phyloP scores from a whole-genome alignment of 768 basidiomycete genomes.

The Rhizopogon vinicolor region DNA sequence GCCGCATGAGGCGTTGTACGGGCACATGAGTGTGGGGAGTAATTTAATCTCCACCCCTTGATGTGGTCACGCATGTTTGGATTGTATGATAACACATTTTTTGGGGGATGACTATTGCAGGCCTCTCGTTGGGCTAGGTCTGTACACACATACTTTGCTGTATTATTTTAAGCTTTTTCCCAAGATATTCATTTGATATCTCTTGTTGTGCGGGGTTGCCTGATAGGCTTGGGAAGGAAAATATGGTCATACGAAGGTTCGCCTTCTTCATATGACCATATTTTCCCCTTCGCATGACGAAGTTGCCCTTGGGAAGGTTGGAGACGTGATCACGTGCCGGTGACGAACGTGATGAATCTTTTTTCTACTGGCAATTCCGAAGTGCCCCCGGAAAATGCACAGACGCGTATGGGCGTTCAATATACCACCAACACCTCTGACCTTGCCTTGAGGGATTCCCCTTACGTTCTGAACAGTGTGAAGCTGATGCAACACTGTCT shows the following conservation, averaged over 20 bases:
- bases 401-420: neutral
- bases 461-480: neutral
- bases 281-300: no score
- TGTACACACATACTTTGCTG: neutral
- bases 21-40: conserved; percentile 15
- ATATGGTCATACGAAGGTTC: no score
- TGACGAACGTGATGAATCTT: no score
- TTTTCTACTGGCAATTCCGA: neutral
- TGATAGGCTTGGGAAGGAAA: neutral
- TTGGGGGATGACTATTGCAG: conserved; percentile 5
- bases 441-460: neutral
- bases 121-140: neutral
- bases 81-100: conserved; percentile 4
- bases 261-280: no score
- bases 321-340: no score
- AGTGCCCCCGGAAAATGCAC: neutral
- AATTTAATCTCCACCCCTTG: conserved; percentile 24
- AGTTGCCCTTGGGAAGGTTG: no score
- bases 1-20: conserved; percentile 23
- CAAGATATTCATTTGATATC: neutral
- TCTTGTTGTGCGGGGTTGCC: no score
- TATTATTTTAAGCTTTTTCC: neutral
- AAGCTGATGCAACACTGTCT: conserved; percentile 14
- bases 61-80: conserved; percentile 1
- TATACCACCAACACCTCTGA: neutral